Evolutionary conservation across 129 eudicot genomes (phyloP).

Genomic region (Scalesia atractyloides): DNA sequence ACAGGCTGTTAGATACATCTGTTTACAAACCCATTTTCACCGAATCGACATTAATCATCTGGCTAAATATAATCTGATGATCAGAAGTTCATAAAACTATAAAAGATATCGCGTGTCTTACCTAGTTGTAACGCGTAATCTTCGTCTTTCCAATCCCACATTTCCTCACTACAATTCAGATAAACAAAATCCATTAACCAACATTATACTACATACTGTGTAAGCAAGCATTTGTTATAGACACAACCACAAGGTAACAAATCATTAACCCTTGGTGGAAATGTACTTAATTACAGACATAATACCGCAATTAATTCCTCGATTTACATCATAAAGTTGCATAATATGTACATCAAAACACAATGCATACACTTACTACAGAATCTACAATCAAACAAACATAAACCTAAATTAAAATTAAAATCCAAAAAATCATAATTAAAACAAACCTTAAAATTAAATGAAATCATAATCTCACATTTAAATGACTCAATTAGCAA

Average conservation of each 20-base stretch:
- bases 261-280: constrained; percentile 2
- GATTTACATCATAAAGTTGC: constrained; percentile 21
- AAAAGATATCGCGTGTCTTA: constrained; percentile 3
- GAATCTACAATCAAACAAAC: constrained; percentile 31
- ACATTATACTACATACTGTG: constrained; percentile 1
- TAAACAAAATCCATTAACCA: neutral
- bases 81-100: neutral
- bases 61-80: neutral
- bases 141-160: constrained; percentile 72
- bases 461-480: constrained; percentile 24
- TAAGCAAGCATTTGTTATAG: neutral
- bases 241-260: neutral
- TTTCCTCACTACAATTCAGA: constrained; percentile 46
- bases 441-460: constrained; percentile 5
- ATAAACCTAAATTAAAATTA: constrained; percentile 29
- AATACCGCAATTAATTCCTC: constrained; percentile 10
- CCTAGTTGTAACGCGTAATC: constrained; percentile 58
- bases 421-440: constrained; percentile 6
- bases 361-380: constrained; percentile 32
- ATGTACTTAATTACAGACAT: neutral
- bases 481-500: constrained; percentile 27
- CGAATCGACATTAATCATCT: constrained; percentile 13
- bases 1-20: constrained; percentile 55
- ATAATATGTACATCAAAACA: neutral
- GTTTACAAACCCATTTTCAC: constrained; percentile 23